Evolutionary conservation across 2,329 filamentous ascomycete genomes (phyloP), one percentile per base, ranked within the genome.

Genomic region (Fusarium udum): DNA sequence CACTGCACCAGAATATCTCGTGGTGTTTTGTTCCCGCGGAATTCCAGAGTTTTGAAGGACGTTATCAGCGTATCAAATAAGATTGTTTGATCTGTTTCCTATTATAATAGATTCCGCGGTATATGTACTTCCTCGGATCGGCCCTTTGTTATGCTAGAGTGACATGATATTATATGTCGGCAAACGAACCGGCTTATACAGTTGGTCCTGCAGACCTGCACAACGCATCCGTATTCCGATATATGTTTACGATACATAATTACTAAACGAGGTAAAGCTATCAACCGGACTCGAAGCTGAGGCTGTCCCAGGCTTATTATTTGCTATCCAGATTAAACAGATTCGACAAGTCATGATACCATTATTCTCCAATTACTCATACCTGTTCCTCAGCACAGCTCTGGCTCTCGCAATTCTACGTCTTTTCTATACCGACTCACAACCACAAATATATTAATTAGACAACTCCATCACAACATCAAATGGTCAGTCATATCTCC

Each of bases 41-140:
- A 58, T 69, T 51, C 36, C 34, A 58, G 24, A 46, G 14, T 68
- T 28, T 52, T 15, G 13, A 20, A 59, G 37, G 16, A 31, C 52
- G 11, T 24, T 26, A 22, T 59, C 31, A 34, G 14, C 26, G 24
- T 49, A 45, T 28, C 52, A n/a, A 39, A 48, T 28, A 34, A n/a
- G 34, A 24, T 24, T 12, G 16, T 36, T 37, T 12, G 14, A 46
- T 34, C 58, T 34, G 3, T 16, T 40, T 14, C 40, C 55, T 16
- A 31, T 39, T 37, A 24, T 32, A 28, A 28, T 32, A 11, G n/a
- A 28, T 37, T 37, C 46, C 62, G 22, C 20, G 13, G 52, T 48
- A 43, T 37, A 49, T 42, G 31, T 34, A 67, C 48, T 66, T 67
- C 65, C 62, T 67, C 65, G 65, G 67, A 42, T 64, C 51, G 67